phyloP scores from a whole-genome alignment of 176 grass and related monocot species.

The Themeda triandra region DNA sequence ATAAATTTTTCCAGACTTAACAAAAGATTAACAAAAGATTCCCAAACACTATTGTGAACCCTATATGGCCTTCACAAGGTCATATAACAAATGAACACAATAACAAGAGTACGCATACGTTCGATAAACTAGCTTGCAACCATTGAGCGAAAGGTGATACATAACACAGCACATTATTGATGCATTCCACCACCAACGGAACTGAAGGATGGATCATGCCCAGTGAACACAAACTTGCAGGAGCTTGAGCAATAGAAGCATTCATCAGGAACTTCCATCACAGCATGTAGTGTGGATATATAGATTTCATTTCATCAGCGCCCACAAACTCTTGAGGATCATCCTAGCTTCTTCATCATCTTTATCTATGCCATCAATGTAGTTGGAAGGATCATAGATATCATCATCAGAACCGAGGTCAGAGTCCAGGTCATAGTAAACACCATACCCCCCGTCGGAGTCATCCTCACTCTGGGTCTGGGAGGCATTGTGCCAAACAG shows the following conservation, averaged over 20 bases:
- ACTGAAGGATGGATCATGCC: background rate
- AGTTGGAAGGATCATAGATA: conserved; percentile 12
- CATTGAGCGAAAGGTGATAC: too few species aligned
- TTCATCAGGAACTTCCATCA: background rate
- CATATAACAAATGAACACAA: background rate
- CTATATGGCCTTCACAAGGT: too few species aligned
- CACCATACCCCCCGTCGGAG: background rate
- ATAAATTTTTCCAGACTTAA: background rate
- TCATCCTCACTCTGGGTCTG: background rate
- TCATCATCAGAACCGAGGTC: background rate
- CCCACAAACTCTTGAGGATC: background rate
- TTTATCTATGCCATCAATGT: background rate
- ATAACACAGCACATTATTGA: background rate
- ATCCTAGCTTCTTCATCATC: conserved; percentile 2
- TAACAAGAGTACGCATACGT: background rate
- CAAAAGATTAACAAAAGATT: too few species aligned
- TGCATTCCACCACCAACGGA: background rate
- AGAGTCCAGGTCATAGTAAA: conserved; percentile 3
- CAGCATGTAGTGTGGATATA: background rate
- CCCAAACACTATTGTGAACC: too few species aligned
- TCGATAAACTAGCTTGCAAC: too few species aligned
- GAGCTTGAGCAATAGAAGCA: background rate
- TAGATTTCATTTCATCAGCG: background rate
- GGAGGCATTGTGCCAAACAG: background rate
- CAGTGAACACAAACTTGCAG: background rate